Conservation (phyloP, 2,329 filamentous ascomycete species). For the Whalleya microplaca region DNA sequence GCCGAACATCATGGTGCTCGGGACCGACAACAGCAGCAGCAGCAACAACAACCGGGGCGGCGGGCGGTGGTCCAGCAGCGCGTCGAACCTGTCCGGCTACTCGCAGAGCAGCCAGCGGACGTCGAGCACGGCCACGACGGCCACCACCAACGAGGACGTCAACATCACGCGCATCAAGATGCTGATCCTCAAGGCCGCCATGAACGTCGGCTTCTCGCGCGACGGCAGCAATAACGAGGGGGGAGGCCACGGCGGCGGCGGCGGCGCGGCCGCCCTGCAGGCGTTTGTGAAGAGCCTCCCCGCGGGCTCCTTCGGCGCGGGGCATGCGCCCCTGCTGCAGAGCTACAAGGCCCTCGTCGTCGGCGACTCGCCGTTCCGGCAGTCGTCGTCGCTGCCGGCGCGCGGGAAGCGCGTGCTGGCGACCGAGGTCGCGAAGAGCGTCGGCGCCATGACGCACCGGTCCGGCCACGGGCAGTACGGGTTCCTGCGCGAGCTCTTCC, state of each 20-base stretch:
- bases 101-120: constrained; percentile 70
- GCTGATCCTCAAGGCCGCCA: constrained; percentile 81
- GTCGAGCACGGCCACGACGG: constrained; percentile 73
- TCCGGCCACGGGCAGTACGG: constrained; percentile 67
- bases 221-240: constrained; percentile 48
- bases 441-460: constrained; percentile 59
- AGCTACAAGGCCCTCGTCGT: constrained; percentile 82
- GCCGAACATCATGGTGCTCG: constrained; percentile 87
- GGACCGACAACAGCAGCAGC: constrained; percentile 66
- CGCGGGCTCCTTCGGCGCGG: constrained; percentile 76
- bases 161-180: constrained; percentile 79
- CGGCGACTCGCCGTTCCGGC: constrained; percentile 69
- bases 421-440: constrained; percentile 78
- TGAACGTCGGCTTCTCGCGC: constrained; percentile 80
- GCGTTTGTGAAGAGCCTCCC: constrained; percentile 77
- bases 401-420: constrained; percentile 65
- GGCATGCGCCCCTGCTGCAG: constrained; percentile 72
- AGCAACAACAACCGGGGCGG: constrained; percentile 29
- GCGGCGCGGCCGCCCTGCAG: constrained; percentile 62
- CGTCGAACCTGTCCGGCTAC: constrained; percentile 78
- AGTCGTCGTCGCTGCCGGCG: constrained; percentile 56
- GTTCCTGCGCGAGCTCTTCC: constrained; percentile 82
- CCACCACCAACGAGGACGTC: constrained; percentile 70
- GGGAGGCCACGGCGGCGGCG: constrained; percentile 43
- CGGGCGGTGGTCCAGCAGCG: constrained; percentile 80